Base-by-base conservation (phyloP, 2,329 filamentous ascomycete species). In the Nannizziopsis arthrosporioides region DNA sequence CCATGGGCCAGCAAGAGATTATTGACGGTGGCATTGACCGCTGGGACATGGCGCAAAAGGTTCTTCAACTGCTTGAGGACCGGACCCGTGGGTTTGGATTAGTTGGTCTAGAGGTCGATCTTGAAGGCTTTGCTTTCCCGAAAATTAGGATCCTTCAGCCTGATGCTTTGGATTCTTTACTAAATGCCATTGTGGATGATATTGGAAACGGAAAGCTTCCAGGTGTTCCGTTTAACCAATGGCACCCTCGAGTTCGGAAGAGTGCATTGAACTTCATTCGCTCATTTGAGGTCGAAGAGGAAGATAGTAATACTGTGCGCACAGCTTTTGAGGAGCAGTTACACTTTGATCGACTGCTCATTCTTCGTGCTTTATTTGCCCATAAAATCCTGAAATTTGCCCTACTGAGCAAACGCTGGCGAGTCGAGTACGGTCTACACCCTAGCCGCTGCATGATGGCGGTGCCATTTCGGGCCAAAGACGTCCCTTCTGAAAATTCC, bases 361-460 rank as follows among this genome's bases (percentile, higher is more conserved):
- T 65, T 1, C 30, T 56, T 3, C 50, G 61, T 2, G 65, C 81
- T 0, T 65, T 85, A 0, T 59, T 85, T 7, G 74, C 75, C 0
- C 61, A 67, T 0, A 73, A 76, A 0, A 63, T 84, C 0, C 54
- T 85, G 0, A 55, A 54, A 0, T 82, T 80, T 51, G 67, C 65
- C 0, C 62, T 84, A 0, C 59, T 63, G 0, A 61, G 73, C 9
- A 84, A 83, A 55, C 66, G 80, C 1, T 85, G 77, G 76, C 62
- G 74, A 2, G 80, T 85, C 0, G 73, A 83, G 48, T 85, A 80
- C 51, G 81, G 82, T 0, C 64, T 75, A 0, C 72, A 78, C 55
- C 51, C 55, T 0, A 71, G 69, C 0, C 81, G 78, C 71, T 54
- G 52, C 0, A 65, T 59, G 43, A 67, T 82, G 0, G 74, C 75